These are phyloP conservation scores for Acacia pycnantha DNA, from an alignment of 331 rosid species.

Conservation along the genomic window DNA sequence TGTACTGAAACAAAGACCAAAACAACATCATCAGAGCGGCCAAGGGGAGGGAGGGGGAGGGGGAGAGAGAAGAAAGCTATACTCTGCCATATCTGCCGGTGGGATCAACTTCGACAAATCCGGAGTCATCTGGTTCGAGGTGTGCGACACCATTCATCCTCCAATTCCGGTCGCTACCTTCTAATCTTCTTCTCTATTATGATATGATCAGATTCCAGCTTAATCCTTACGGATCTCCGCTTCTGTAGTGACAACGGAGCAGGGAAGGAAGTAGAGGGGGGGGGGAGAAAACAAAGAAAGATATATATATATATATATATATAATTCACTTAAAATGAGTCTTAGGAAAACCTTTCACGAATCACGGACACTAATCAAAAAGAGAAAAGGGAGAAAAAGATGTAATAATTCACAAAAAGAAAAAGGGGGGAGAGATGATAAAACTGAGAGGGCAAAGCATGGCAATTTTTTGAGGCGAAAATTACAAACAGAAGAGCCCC, in stretches of 20 bases:
- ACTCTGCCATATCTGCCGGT: conserved; percentile 99
- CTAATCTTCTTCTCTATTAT: background rate
- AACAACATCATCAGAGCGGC: conserved; percentile 23
- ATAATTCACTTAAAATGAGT: conserved; percentile 10
- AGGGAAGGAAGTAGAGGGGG: background rate
- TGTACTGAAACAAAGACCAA: conserved; percentile 47
- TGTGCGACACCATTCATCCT: conserved; percentile 58
- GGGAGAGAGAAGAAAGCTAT: conserved; percentile 14
- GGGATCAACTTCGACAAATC: conserved; percentile 93
- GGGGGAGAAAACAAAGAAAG: background rate
- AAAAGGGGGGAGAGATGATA: background rate
- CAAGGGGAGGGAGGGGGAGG: background rate
- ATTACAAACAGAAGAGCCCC: background rate
- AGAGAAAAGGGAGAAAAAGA: background rate
- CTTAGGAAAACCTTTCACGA: conserved; percentile 4
- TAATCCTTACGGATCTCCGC: background rate
- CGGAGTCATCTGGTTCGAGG: conserved; percentile 58
- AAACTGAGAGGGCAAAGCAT: background rate
- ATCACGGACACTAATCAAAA: background rate
- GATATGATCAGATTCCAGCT: conserved; percentile 23
- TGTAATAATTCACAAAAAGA: background rate
- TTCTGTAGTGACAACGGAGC: conserved; percentile 27
- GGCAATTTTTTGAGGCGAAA: background rate
- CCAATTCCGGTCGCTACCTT: background rate
- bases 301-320: background rate